Evolutionary conservation across 192 early-diverging fungal species (phyloP).

Genomic region (Gamsiella multidivaricata): DNA sequence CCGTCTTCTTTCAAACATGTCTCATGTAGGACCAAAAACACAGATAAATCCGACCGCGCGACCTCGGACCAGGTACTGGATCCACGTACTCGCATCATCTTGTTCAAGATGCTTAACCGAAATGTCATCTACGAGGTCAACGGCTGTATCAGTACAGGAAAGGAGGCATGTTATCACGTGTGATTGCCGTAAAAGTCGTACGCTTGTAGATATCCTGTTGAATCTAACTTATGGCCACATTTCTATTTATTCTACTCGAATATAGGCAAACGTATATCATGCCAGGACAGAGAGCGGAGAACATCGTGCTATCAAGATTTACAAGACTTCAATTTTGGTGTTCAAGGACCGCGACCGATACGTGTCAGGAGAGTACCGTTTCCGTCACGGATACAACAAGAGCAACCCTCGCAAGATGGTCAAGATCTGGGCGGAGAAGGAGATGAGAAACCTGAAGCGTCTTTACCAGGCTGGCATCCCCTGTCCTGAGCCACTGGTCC

Average conservation of each 20-base stretch:
- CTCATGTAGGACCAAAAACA: conserved; percentile 49
- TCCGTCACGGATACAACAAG: conserved; percentile 93
- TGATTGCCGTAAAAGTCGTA: too few species aligned
- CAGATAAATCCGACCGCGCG: conserved; percentile 94
- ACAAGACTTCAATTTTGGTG: conserved; percentile 97
- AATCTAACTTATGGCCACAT: too few species aligned
- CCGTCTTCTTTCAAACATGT: conserved; percentile 14
- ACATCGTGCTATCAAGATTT: conserved; percentile 95
- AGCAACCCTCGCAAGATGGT: conserved; percentile 99
- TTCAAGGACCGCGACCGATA: conserved; percentile 99
- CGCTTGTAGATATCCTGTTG: too few species aligned
- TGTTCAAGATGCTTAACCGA: conserved; percentile 95
- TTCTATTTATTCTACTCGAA: too few species aligned
- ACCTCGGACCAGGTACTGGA: conserved; percentile 98
- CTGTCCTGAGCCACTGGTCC: conserved; percentile 87
- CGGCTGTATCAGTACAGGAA: conserved; percentile 97
- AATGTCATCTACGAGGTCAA: conserved; percentile 93
- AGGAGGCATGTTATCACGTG: conserved; percentile 84
- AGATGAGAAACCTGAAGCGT: conserved; percentile 98
- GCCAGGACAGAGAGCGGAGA: conserved; percentile 84
- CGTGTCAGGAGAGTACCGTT: conserved; percentile 94
- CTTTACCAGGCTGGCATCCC: conserved; percentile 86
- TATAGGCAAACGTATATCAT: conserved; percentile 98
- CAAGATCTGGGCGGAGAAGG: conserved; percentile 98
- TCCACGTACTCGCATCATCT: conserved; percentile 96